Base-by-base conservation (phyloP, 495 filamentous ascomycete genomes). In the Patellaria atrata region DNA sequence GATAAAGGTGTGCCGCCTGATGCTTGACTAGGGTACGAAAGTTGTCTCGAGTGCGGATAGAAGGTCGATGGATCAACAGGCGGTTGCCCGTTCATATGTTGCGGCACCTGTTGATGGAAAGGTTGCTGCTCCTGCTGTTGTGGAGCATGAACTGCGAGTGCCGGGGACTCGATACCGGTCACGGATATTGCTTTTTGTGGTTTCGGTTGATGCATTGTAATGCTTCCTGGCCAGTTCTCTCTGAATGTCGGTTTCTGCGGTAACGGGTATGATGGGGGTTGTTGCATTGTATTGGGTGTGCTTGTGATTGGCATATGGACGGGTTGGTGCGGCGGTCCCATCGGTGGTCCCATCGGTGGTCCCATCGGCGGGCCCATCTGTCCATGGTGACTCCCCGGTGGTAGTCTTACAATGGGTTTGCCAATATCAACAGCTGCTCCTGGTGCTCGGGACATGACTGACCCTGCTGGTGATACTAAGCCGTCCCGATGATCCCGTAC, bases 141-240 rank as follows among this genome's bases (percentile, higher is more conserved):
- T 11, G 75, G 71, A 17, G 73, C 70, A 33, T 79, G 73, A 43
- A 81, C 75, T 1, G 68, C 62, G 46, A 79, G 67, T 13, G 68
- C 75, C 2, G 91, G 85, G 15, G 76, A 83, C 53, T 96, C 89
- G 43, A 99, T 94, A 50, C 82, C 85, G 20, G 84, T 82, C 37
- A 96, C 77, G 17, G 89, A 94, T 18, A 99, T 79, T 2, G 85
- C 63, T 62, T 94, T 94, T 56, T 96, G 85, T 3, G 89, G 89
- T 27, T 83, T 79, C 33, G 89, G 89, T 52, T 99, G 89, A 50
- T 96, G 82, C 80, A 96, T 93, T 4, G 84, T 79, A 24, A 94
- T 73, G 15, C 70, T 64, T 28, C 62, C 76, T 28, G 70, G 70
- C 37, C 75, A 75, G 52, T 74, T 86, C 59, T 92, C 86, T 32